Percentiles rank a stretch among this genome's conserved stretches.
phyloP scores from a whole-genome alignment of 140 eudicot genomes.

The Stevia rebaudiana region DNA sequence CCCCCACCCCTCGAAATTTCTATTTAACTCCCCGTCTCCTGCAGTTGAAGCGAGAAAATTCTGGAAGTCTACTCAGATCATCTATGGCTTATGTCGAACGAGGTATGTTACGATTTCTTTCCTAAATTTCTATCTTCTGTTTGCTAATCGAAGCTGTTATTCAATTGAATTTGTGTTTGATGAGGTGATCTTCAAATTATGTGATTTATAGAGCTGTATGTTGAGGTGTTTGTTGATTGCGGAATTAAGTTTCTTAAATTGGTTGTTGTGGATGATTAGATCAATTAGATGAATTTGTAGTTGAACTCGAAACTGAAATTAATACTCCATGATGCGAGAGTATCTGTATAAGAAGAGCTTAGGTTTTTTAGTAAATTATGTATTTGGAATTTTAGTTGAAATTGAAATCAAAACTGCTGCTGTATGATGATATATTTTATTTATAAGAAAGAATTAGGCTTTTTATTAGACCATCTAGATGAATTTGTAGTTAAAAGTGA shows the following conservation, averaged over 20 bases:
- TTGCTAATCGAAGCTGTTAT: not conserved
- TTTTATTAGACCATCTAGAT: too few relatives aligned
- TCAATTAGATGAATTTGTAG: not conserved
- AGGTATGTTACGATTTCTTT: slow-evolving; percentile 7
- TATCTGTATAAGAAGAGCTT: not conserved
- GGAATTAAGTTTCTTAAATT: not conserved
- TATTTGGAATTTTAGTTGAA: too few relatives aligned
- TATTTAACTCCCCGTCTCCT: not conserved
- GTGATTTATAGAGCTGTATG: not conserved
- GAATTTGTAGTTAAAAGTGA: too few relatives aligned
- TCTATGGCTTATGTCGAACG: slow-evolving; percentile 33
- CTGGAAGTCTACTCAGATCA: slow-evolving; percentile 15
- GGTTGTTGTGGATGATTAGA: not conserved
- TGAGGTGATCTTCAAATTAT: not conserved
- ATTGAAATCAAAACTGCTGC: too few relatives aligned
- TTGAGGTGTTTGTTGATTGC: not conserved
- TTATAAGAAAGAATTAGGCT: not conserved
- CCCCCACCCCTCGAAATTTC: not conserved
- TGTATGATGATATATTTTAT: too few relatives aligned
- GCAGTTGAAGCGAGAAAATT: not conserved
- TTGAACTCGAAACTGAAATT: not conserved
- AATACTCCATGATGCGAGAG: not conserved
- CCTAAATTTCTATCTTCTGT: not conserved
- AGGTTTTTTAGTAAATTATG: not conserved
- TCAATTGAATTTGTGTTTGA: not conserved